These are phyloP conservation scores for Ramaria rubella DNA, from an alignment of 768 basidiomycete genomes.

Conservation along the genomic window DNA sequence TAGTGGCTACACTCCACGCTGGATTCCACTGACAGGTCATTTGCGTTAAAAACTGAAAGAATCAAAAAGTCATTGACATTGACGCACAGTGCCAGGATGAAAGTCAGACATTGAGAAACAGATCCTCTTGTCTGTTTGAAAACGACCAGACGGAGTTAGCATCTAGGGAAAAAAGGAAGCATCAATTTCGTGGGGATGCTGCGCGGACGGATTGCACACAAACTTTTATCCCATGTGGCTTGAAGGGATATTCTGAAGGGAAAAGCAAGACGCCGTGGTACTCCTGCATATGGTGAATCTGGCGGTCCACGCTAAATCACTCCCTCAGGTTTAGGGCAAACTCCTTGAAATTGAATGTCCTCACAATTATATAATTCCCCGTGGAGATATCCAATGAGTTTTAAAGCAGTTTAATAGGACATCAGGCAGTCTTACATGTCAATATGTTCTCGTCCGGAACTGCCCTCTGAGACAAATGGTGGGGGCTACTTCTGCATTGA, in stretches of 20 bases:
- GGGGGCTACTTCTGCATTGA: conserved; percentile 90
- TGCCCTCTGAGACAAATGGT: conserved; percentile 94
- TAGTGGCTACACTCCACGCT: conserved; percentile 91
- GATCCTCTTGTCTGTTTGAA: conserved; percentile 90
- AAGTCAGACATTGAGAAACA: conserved; percentile 98
- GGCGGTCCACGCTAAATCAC: conserved; percentile 76
- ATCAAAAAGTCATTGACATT: no score
- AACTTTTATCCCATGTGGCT: conserved; percentile 95
- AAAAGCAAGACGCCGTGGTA: conserved; percentile 91
- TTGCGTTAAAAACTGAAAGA: no score
- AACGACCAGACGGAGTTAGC: conserved; percentile 86
- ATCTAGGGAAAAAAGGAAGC: no score
- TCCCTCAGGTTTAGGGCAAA: conserved; percentile 11
- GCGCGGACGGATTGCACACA: no score
- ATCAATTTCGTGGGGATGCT: no score
- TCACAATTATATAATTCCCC: conserved; percentile 96
- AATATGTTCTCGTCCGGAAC: conserved; percentile 94
- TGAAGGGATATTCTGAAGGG: conserved; percentile 93
- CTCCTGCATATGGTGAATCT: conserved; percentile 85
- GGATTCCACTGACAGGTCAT: conserved; percentile 73
- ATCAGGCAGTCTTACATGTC: conserved; percentile 55
- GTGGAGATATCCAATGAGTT: conserved; percentile 9
- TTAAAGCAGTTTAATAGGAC: background rate
- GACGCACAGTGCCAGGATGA: conserved; percentile 77
- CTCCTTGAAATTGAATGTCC: conserved; percentile 17